Base-by-base conservation (phyloP, 23 red algal species). In the Gracilariopsis chorda region DNA sequence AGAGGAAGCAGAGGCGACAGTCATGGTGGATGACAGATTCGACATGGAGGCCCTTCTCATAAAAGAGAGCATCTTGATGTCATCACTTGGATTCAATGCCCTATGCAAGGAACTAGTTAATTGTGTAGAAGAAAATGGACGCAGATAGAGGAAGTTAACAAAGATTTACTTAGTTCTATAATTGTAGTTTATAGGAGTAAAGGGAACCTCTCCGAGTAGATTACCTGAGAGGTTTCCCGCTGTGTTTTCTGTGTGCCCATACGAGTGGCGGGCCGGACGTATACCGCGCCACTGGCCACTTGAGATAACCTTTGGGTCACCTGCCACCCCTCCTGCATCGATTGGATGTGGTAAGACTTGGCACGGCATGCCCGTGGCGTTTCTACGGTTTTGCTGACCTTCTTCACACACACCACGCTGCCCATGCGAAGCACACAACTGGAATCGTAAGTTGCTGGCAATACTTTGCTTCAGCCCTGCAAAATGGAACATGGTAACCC, bases 301-400 rank as follows among this genome's bases (percentile, higher is more conserved):
- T 86, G 36, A 84, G 81, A 17, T 73, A 73, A 45, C 67, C n/a
- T n/a, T n/a, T n/a, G n/a, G n/a, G n/a, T n/a, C 47, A 47, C 25
- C 42, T 46, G 30, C 75, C 88, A 30, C 68, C 33, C 16, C 13
- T 91, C 11, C 32, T 80, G 37, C 88, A 91, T 73, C 72, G 88
- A 80, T 57, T 91, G 23, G 88, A 91, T 56, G 82, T 91, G 88
- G 85, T 82, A 91, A 43, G 77, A n/a, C n/a, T 82, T 57, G n/a
- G 11, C 41, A 77, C 47, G 4, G n/a, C n/a, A n/a, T n/a, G n/a
- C n/a, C n/a, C n/a, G n/a, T n/a, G n/a, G n/a, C n/a, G n/a, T n/a
- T n/a, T n/a, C n/a, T n/a, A n/a, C n/a, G n/a, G n/a, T n/a, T n/a
- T n/a, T n/a, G n/a, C n/a, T n/a, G n/a, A n/a, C n/a, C n/a, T n/a